Percentiles rank a stretch among this genome's conserved stretches.
Evolutionary conservation across 352 stramenopile species (phyloP).

Genomic region (Blastocystis sp.): DNA sequence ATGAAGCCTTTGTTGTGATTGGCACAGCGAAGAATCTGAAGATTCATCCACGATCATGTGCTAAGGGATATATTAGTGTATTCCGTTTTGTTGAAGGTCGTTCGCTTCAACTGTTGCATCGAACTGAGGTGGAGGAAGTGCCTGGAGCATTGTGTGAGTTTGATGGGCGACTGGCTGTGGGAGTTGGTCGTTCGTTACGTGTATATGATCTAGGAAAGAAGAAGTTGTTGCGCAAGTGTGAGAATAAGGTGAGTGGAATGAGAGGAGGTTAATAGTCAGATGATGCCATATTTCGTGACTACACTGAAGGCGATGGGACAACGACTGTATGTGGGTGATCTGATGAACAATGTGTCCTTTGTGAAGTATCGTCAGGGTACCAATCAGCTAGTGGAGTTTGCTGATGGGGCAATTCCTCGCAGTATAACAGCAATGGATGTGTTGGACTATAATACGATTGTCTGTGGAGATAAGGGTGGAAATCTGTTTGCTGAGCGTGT

Average conservation of each 20-base stretch:
- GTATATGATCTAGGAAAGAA: slow-evolving; percentile 97
- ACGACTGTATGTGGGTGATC: slow-evolving; percentile 89
- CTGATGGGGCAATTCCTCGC: slow-evolving; percentile 86
- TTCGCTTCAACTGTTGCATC: slow-evolving; percentile 90
- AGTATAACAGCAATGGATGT: slow-evolving; percentile 78
- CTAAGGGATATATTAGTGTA: slow-evolving; percentile 78
- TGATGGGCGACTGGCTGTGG: slow-evolving; percentile 91
- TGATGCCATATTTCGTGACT: slow-evolving; percentile 81
- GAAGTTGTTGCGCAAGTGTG: slow-evolving; percentile 96
- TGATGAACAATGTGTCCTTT: slow-evolving; percentile 73
- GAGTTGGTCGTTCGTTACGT: slow-evolving; percentile 87
- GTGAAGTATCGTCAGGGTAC: slow-evolving; percentile 93
- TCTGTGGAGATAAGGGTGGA: slow-evolving; percentile 95
- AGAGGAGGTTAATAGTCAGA: slow-evolving; percentile 55
- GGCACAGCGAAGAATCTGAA: slow-evolving; percentile 90
- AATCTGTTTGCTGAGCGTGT: slow-evolving; percentile 94
- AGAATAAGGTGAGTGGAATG: slow-evolving; percentile 78
- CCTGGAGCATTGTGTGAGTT: slow-evolving; percentile 93
- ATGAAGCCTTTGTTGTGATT: slow-evolving; percentile 93
- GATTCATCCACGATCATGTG: slow-evolving; percentile 80
- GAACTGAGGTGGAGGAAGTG: slow-evolving; percentile 91
- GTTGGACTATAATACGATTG: slow-evolving; percentile 96
- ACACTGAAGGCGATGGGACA: slow-evolving; percentile 88
- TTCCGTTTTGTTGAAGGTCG: slow-evolving; percentile 85
- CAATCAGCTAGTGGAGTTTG: slow-evolving; percentile 92